Conservation (phyloP, 208 protist species). For the Crithidia thermophila region DNA sequence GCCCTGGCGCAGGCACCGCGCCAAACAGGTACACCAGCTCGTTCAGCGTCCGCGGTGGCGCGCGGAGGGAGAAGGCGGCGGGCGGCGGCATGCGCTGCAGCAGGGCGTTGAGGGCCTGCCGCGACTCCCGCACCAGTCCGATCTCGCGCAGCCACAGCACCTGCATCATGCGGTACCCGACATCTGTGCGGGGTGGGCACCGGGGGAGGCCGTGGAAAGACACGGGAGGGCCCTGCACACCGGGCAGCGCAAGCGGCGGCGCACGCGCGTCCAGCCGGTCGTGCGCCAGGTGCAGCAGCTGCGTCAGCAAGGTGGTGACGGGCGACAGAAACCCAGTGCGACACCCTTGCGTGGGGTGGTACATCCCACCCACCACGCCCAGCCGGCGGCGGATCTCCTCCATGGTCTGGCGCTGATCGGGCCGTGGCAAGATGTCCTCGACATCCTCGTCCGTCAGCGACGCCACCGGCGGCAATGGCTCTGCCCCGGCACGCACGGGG, state of each 20-base stretch:
- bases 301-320: conserved; percentile 61
- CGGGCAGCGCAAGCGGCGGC: conserved; percentile 15
- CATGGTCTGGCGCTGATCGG: conserved; percentile 47
- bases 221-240: conserved; percentile 8
- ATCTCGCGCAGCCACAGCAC: conserved; percentile 74
- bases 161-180: conserved; percentile 70
- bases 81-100: conserved; percentile 33
- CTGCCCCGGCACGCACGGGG: conserved; percentile 24
- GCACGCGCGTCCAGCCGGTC: conserved; percentile 36
- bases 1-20: conserved; percentile 19
- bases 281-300: conserved; percentile 57
- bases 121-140: conserved; percentile 45
- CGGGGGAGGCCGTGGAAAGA: conserved; percentile 54
- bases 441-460: conserved; percentile 15
- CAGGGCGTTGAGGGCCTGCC: conserved; percentile 19
- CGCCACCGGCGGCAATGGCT: conserved; percentile 17
- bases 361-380: conserved; percentile 61
- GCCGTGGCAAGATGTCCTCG: conserved; percentile 33
- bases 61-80: conserved; percentile 25
- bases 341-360: conserved; percentile 46
- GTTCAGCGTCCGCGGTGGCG: conserved; percentile 44
- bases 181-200: conserved; percentile 32
- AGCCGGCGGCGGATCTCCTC: conserved; percentile 58
- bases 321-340: conserved; percentile 72
- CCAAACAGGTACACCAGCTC: conserved; percentile 53